phyloP scores from a whole-genome alignment of 345 rosid species.

The Mallotus nudiflorus region DNA sequence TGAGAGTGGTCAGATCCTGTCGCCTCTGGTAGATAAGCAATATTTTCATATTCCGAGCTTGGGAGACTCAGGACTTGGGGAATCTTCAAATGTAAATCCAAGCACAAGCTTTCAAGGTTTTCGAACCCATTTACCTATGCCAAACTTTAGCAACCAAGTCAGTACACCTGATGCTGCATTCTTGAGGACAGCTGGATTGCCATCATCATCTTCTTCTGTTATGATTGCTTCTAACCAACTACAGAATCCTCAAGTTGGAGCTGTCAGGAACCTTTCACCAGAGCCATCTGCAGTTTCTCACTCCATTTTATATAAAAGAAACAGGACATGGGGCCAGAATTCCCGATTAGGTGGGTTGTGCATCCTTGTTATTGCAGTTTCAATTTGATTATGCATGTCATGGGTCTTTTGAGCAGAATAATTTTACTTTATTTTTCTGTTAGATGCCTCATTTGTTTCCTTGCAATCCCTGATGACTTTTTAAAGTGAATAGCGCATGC shows the following conservation, averaged over 20 bases:
- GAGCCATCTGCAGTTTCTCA: constrained; percentile 6
- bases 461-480: too few species aligned
- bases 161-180: constrained; percentile 15
- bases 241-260: constrained; percentile 14
- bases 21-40: constrained; percentile 1
- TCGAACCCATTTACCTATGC: constrained; percentile 15
- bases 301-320: constrained; percentile 10
- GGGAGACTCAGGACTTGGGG: constrained; percentile 12
- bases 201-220: constrained; percentile 20
- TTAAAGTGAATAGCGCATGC: too few species aligned
- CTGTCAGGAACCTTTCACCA: constrained; percentile 5
- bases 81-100: constrained; percentile 13
- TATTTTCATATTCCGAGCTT: constrained; percentile 2
- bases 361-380: too few species aligned
- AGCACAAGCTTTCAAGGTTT: constrained; percentile 10
- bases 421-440: too few species aligned
- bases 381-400: too few species aligned
- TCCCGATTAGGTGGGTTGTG: constrained; percentile 28
- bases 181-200: background rate
- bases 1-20: background rate
- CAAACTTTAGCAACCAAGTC: constrained; percentile 15
- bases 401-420: too few species aligned
- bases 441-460: background rate
- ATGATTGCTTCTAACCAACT: constrained; percentile 17
- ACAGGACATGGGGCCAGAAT: constrained; percentile 2